phyloP scores from a whole-genome alignment of 805 yeast species.

The Wickerhamomyces ciferrii region DNA sequence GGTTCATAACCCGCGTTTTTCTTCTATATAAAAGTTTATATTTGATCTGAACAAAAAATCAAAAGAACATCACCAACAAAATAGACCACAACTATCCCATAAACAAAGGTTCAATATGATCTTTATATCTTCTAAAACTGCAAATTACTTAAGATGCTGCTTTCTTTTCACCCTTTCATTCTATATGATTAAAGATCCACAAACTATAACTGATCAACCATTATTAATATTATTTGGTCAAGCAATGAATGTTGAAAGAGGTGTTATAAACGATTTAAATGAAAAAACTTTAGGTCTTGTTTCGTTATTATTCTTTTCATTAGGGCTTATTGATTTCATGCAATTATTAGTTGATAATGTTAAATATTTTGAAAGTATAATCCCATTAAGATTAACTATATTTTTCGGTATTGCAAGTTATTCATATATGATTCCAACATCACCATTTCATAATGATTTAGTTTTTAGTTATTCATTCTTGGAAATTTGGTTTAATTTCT shows the following conservation, averaged over 20 bases:
- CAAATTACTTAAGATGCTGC: conserved; percentile 41
- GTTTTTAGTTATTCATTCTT: conserved; percentile 51
- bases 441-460: conserved; percentile 51
- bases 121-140: conserved; percentile 42
- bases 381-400: conserved; percentile 49
- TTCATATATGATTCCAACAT: conserved; percentile 40
- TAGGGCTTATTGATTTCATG: conserved; percentile 49
- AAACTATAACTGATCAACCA: conserved; percentile 36
- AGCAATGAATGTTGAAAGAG: conserved; percentile 44
- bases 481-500: conserved; percentile 67
- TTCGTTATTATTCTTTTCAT: conserved; percentile 37
- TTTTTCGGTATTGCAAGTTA: conserved; percentile 46
- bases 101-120: conserved; percentile 46
- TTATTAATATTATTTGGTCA: conserved; percentile 48
- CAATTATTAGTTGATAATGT: conserved; percentile 45
- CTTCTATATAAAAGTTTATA: no score
- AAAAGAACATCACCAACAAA: neutral
- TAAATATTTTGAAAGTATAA: conserved; percentile 50
- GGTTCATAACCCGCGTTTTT: no score
- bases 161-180: conserved; percentile 40
- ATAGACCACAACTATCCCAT: no score
- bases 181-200: conserved; percentile 42
- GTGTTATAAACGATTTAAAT: conserved; percentile 29
- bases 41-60: no score
- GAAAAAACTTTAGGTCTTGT: conserved; percentile 34